A percentile compares a stretch with the other conserved stretches of the same genome.
These are phyloP conservation scores for Arthroderma sp. DNA, from an alignment of 2,329 filamentous ascomycete genomes.

Conservation along the genomic window DNA sequence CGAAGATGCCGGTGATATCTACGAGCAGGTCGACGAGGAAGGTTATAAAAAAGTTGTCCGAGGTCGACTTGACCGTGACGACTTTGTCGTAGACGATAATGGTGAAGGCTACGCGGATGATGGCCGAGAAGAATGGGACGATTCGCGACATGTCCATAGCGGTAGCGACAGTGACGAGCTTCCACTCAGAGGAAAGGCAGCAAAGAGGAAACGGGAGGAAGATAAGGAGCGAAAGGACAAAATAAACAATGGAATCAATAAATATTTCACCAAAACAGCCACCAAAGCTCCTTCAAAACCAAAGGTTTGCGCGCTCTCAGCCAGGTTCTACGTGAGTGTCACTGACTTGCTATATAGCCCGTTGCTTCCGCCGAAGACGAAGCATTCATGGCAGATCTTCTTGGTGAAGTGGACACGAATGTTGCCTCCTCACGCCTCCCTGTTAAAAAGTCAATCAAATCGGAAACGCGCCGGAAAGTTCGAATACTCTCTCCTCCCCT, in stretches of 20 bases:
- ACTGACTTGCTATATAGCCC: background rate
- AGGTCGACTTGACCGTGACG: slow-evolving; percentile 76
- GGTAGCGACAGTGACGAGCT: slow-evolving; percentile 68
- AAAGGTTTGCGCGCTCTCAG: slow-evolving; percentile 45
- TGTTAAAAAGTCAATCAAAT: slow-evolving; percentile 53
- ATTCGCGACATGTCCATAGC: slow-evolving; percentile 48
- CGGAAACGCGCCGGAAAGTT: slow-evolving; percentile 62
- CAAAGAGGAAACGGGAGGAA: slow-evolving; percentile 77
- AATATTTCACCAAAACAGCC: slow-evolving; percentile 77
- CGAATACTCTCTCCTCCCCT: slow-evolving; percentile 66
- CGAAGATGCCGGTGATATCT: slow-evolving; percentile 69
- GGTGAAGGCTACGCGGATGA: slow-evolving; percentile 90
- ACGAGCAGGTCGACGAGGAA: slow-evolving; percentile 93
- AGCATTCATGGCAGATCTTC: slow-evolving; percentile 69
- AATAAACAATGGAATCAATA: slow-evolving; percentile 81
- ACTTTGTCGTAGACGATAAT: slow-evolving; percentile 96
- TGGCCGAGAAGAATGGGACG: slow-evolving; percentile 85
- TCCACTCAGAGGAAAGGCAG: slow-evolving; percentile 45
- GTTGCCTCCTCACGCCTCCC: slow-evolving; percentile 42
- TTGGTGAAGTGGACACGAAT: slow-evolving; percentile 80
- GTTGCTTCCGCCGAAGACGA: slow-evolving; percentile 71
- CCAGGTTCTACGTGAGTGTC: no score
- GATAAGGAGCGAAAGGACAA: slow-evolving; percentile 74
- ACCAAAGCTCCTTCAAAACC: slow-evolving; percentile 52
- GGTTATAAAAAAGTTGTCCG: slow-evolving; percentile 94